A percentile compares a stretch with the other conserved stretches of the same genome.
Conservation (phyloP, 805 yeast species). For the Yamadazyma takamatsuzukensis region DNA sequence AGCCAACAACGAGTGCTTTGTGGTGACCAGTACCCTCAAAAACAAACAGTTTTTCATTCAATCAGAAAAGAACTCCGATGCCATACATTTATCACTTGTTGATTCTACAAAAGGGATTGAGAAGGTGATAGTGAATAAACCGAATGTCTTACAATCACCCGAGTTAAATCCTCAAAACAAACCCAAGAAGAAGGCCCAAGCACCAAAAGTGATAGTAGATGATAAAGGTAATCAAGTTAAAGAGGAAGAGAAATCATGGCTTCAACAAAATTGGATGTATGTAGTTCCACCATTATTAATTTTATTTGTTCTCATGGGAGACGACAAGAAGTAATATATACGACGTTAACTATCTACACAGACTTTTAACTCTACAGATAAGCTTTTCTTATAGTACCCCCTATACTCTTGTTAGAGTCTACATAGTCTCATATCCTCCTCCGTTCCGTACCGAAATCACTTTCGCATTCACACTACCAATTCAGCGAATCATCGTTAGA, state of each 20-base stretch:
- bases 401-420: too few relatives aligned
- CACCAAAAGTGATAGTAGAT: constrained; percentile 10
- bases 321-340: constrained; percentile 14
- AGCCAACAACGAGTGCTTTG: constrained; percentile 28
- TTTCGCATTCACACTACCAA: too few relatives aligned
- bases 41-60: constrained; percentile 11
- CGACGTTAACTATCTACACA: too few relatives aligned
- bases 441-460: too few relatives aligned
- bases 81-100: too few relatives aligned
- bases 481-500: constrained; percentile 27
- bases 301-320: constrained; percentile 25
- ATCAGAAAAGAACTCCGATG: not conserved
- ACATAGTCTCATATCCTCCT: too few relatives aligned
- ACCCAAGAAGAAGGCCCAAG: constrained; percentile 6
- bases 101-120: too few relatives aligned
- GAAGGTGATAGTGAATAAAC: not conserved
- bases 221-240: constrained; percentile 18
- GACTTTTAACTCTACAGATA: too few relatives aligned
- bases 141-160: constrained; percentile 19
- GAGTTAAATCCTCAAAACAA: constrained; percentile 22
- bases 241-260: constrained; percentile 40
- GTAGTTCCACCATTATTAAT: constrained; percentile 48
- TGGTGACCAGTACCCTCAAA: constrained; percentile 9
- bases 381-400: too few relatives aligned
- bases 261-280: constrained; percentile 63